These are phyloP conservation scores for Chenopodium formosanum DNA, from an alignment of 148 eudicot species.

Conservation along the genomic window DNA sequence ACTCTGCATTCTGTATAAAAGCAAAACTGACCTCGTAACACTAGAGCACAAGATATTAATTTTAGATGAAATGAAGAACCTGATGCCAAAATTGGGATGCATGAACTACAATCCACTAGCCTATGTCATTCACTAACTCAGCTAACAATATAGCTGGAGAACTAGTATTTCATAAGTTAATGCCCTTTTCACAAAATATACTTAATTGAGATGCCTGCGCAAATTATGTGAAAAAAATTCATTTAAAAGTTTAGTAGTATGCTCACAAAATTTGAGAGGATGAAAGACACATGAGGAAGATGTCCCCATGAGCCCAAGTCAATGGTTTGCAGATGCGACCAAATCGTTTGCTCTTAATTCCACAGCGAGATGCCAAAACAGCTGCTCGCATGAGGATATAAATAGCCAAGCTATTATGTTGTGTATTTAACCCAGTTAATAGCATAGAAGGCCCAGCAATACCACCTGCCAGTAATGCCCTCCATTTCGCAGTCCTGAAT, in stretches of 20 bases:
- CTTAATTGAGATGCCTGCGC: background rate
- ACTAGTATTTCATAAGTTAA: too few species aligned
- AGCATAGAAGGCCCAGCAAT: conserved; percentile 99
- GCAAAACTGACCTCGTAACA: background rate
- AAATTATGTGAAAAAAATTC: background rate
- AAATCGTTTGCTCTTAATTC: conserved; percentile 89
- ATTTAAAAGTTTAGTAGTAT: background rate
- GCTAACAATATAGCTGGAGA: background rate
- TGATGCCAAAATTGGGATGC: conserved; percentile 5
- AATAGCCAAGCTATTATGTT: conserved; percentile 85
- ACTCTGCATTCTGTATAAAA: background rate
- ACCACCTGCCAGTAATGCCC: conserved; percentile 87
- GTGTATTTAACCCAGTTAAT: conserved; percentile 78
- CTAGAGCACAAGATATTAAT: background rate
- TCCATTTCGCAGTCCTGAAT: conserved; percentile 95
- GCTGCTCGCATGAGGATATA: conserved; percentile 97
- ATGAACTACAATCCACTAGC: background rate
- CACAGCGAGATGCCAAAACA: conserved; percentile 98
- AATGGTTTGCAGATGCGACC: conserved; percentile 87
- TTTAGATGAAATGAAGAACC: background rate
- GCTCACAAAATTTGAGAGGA: conserved; percentile 94
- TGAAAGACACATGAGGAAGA: conserved; percentile 97
- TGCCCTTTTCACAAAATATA: background rate
- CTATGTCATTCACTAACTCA: background rate
- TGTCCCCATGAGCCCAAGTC: conserved; percentile 94